phyloP scores from a whole-genome alignment of 108 stramenopile genomes.

The Skeletonema potamos region DNA sequence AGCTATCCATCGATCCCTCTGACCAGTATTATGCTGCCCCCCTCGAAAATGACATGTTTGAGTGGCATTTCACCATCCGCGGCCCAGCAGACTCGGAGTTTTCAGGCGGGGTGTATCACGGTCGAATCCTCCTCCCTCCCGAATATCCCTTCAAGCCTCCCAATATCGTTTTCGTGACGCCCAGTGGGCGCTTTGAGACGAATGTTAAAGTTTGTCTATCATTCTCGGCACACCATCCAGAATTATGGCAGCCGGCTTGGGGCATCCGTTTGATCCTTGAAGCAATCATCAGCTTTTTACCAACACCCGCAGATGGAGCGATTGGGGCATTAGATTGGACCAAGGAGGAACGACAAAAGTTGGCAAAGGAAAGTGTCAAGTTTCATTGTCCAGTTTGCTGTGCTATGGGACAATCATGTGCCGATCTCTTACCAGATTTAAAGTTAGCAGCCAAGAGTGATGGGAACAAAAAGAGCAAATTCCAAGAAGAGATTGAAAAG shows the following conservation, averaged over 20 bases:
- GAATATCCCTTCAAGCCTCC: slow-evolving; percentile 91
- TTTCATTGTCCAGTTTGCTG: slow-evolving; percentile 57
- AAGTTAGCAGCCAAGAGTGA: slow-evolving; percentile 19
- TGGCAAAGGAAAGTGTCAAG: slow-evolving; percentile 66
- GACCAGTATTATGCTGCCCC: slow-evolving; percentile 92
- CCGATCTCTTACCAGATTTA: slow-evolving; percentile 57
- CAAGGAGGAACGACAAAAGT: slow-evolving; percentile 63
- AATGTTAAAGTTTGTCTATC: slow-evolving; percentile 94
- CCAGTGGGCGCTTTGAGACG: slow-evolving; percentile 95
- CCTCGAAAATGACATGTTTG: slow-evolving; percentile 87
- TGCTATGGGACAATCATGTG: slow-evolving; percentile 40
- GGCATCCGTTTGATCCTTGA: slow-evolving; percentile 96
- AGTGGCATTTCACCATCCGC: slow-evolving; percentile 97
- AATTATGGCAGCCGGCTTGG: slow-evolving; percentile 94
- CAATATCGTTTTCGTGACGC: slow-evolving; percentile 94
- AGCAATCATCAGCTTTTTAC: slow-evolving; percentile 95
- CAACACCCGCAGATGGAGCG: slow-evolving; percentile 94
- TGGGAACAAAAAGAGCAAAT: slow-evolving; percentile 32
- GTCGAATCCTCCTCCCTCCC: slow-evolving; percentile 79
- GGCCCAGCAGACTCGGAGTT: slow-evolving; percentile 89
- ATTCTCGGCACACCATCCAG: slow-evolving; percentile 95
- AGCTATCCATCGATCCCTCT: slow-evolving; percentile 92
- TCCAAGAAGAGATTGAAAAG: slow-evolving; percentile 80
- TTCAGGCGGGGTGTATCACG: slow-evolving; percentile 96
- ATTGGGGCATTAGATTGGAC: slow-evolving; percentile 95